Conservation (phyloP, 2,329 filamentous ascomycete species). For the Paraconiothyrium brasiliense region DNA sequence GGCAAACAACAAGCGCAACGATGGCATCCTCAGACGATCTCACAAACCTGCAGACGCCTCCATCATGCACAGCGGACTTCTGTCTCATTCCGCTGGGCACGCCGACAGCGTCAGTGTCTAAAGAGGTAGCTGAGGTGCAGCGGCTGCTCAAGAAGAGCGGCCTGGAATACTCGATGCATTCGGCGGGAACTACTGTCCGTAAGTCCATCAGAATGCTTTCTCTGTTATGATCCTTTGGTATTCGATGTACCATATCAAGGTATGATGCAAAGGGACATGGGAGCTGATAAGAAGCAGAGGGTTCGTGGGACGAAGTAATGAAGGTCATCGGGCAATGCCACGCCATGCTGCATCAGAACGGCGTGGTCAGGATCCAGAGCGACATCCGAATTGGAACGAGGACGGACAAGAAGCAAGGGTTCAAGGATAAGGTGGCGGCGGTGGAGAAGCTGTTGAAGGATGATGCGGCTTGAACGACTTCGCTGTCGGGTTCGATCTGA, state of each 20-base stretch:
- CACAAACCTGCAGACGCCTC: slow-evolving; percentile 65
- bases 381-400: slow-evolving; percentile 87
- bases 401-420: slow-evolving; percentile 85
- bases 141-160: slow-evolving; percentile 82
- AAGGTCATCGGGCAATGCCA: slow-evolving; percentile 55
- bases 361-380: slow-evolving; percentile 75
- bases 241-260: too few species aligned
- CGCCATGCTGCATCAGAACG: slow-evolving; percentile 50
- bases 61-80: slow-evolving; percentile 85
- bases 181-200: slow-evolving; percentile 92
- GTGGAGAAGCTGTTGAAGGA: slow-evolving; percentile 62
- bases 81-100: slow-evolving; percentile 83
- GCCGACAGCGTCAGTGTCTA: slow-evolving; percentile 59
- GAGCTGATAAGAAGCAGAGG: slow-evolving; percentile 66
- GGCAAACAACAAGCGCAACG: not conserved
- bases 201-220: slow-evolving; percentile 24
- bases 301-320: slow-evolving; percentile 90
- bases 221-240: not conserved
- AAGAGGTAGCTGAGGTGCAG: slow-evolving; percentile 88
- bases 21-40: slow-evolving; percentile 36
- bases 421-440: slow-evolving; percentile 78
- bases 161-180: slow-evolving; percentile 88
- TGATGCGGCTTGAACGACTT: slow-evolving; percentile 41
- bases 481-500: not conserved
- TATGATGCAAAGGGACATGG: too few species aligned